Evolutionary conservation across 345 rosid genomes (phyloP).

Genomic region (Brassica carinata): DNA sequence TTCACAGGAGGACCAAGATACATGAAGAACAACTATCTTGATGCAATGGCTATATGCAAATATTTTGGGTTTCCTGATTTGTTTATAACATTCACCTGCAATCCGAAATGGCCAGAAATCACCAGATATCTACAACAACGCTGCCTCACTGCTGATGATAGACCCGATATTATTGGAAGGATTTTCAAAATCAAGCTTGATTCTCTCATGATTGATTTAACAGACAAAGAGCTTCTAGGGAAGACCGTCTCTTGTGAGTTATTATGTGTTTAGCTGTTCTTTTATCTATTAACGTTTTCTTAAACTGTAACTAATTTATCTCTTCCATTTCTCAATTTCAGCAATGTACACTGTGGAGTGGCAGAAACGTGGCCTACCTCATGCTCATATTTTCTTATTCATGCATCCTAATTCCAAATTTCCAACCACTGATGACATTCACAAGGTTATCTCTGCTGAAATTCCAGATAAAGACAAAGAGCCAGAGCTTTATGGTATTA

Average conservation of each 20-base stretch:
- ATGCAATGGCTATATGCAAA: neutral
- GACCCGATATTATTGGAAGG: neutral
- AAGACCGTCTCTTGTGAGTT: neutral
- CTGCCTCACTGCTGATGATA: neutral
- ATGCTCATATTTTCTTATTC: neutral
- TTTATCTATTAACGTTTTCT: no score
- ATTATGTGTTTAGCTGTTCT: no score
- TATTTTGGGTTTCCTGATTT: neutral
- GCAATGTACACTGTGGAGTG: neutral
- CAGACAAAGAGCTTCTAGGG: neutral
- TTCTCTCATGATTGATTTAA: neutral
- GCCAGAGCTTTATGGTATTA: neutral
- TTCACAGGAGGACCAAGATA: neutral
- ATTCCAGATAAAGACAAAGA: neutral
- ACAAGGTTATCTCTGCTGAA: neutral
- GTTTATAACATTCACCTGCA: neutral
- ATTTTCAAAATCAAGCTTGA: neutral
- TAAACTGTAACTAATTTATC: no score
- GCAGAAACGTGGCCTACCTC: neutral
- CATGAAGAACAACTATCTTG: neutral
- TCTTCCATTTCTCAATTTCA: neutral
- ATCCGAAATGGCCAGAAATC: neutral
- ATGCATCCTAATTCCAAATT: neutral
- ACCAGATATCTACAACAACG: neutral
- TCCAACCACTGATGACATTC: neutral